Percentiles rank a stretch among this genome's conserved stretches.
These are phyloP conservation scores for Diversispora epigaea DNA, from an alignment of 192 early-diverging fungal species.

Conservation along the genomic window DNA sequence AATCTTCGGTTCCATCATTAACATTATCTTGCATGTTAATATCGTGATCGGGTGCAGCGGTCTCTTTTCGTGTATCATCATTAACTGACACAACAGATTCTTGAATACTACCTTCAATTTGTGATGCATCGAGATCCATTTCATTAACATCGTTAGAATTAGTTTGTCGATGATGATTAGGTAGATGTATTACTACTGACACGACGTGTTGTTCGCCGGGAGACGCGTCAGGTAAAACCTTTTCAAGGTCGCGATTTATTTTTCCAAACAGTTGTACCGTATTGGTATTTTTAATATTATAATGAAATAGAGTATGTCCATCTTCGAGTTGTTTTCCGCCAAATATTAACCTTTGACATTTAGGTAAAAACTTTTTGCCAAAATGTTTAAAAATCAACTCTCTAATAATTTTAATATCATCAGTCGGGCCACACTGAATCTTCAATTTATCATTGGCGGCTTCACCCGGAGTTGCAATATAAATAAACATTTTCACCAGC, in stretches of 20 bases:
- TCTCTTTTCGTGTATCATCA: not conserved
- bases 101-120: not conserved
- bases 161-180: too few species aligned
- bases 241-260: not conserved
- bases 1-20: constrained; percentile 5
- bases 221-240: not conserved
- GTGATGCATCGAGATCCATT: not conserved
- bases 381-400: not conserved
- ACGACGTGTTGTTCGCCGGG: not conserved
- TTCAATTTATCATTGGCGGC: not conserved
- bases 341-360: constrained; percentile 38
- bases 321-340: constrained; percentile 47
- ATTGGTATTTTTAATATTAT: constrained; percentile 39
- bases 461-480: too few species aligned
- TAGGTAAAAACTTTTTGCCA: constrained; percentile 12
- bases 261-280: constrained; percentile 35
- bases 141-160: not conserved
- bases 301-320: constrained; percentile 45
- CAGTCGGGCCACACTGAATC: not conserved
- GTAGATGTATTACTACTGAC: too few species aligned
- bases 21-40: not conserved
- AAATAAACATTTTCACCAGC: too few species aligned
- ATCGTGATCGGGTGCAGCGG: constrained; percentile 13
- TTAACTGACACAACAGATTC: not conserved
- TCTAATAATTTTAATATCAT: not conserved